Percentiles rank a stretch among this genome's conserved stretches.
These are phyloP conservation scores for Metschnikowia reukaufii DNA, from an alignment of 805 yeast species.

Conservation along the genomic window DNA sequence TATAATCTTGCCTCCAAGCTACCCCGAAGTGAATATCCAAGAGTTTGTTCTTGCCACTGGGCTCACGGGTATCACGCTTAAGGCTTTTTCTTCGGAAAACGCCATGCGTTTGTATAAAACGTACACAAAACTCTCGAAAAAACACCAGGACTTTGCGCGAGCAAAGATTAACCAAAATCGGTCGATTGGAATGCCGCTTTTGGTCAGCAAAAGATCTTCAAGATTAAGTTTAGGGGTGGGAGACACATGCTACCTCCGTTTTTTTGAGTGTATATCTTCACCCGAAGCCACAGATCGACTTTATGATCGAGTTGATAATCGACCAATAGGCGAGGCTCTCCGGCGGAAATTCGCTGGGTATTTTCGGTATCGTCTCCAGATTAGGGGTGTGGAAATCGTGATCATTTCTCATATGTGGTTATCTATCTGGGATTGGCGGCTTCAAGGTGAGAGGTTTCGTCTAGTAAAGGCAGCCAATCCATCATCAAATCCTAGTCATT, in stretches of 20 bases:
- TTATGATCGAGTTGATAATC: conserved; percentile 14
- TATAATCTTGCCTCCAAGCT: conserved; percentile 7
- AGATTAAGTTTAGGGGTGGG: conserved; percentile 7
- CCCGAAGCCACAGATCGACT: conserved; percentile 15
- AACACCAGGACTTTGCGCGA: conserved; percentile 6
- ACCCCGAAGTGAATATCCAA: background rate
- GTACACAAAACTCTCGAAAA: conserved; percentile 3
- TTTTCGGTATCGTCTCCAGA: conserved; percentile 11
- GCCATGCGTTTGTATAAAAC: conserved; percentile 11
- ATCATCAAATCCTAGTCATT: conserved; percentile 6
- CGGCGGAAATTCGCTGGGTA: conserved; percentile 10
- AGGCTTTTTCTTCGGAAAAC: conserved; percentile 13
- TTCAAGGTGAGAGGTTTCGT: conserved; percentile 10
- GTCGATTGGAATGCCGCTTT: conserved; percentile 12
- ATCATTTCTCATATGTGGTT: conserved; percentile 11
- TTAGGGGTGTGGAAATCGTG: conserved; percentile 8
- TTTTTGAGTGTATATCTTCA: conserved; percentile 11
- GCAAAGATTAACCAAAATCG: conserved; percentile 15
- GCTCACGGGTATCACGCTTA: conserved; percentile 5
- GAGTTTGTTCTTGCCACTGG: conserved; percentile 11
- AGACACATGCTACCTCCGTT: conserved; percentile 6
- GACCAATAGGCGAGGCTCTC: conserved; percentile 8
- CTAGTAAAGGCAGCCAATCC: conserved; percentile 8
- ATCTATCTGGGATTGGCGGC: conserved; percentile 12
- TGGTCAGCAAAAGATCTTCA: conserved; percentile 9